Percentiles rank a stretch among this genome's conserved stretches.
Conservation (phyloP, 2,329 filamentous ascomycete genomes). For the Leptographium procerum region DNA sequence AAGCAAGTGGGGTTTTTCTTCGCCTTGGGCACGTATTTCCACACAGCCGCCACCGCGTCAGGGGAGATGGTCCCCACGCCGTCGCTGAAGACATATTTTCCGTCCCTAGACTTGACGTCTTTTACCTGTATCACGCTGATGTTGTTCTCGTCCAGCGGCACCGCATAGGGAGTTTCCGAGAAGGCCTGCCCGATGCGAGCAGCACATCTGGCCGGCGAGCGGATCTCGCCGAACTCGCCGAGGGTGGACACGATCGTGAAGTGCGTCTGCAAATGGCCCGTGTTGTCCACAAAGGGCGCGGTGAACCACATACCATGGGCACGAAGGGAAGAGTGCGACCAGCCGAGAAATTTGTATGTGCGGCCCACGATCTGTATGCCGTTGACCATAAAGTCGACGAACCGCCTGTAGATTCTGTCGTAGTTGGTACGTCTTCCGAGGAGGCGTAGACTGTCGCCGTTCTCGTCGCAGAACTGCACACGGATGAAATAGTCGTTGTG, state of each 20-base stretch:
- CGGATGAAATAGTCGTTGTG: slow-evolving; percentile 55
- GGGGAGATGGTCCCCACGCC: slow-evolving; percentile 65
- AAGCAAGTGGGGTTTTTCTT: slow-evolving; percentile 49
- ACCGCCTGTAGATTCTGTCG: slow-evolving; percentile 46
- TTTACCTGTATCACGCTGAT: slow-evolving; percentile 26
- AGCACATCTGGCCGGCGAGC: slow-evolving; percentile 42
- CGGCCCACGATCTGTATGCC: slow-evolving; percentile 55
- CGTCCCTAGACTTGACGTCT: slow-evolving; percentile 39
- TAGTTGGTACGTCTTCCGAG: slow-evolving; percentile 34
- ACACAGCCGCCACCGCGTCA: slow-evolving; percentile 48
- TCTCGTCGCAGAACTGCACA: slow-evolving; percentile 64
- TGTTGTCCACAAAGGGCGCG: slow-evolving; percentile 30
- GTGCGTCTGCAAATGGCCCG: slow-evolving; percentile 22
- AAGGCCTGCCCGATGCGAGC: slow-evolving; percentile 57
- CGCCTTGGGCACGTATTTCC: slow-evolving; percentile 36
- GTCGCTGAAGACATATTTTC: slow-evolving; percentile 59
- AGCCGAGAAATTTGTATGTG: slow-evolving; percentile 57
- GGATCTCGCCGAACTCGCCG: slow-evolving; percentile 39
- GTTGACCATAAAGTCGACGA: slow-evolving; percentile 43
- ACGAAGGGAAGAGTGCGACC: slow-evolving; percentile 67
- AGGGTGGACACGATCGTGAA: slow-evolving; percentile 33
- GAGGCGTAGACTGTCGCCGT: slow-evolving; percentile 51
- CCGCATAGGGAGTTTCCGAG: slow-evolving; percentile 58
- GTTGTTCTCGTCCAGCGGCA: slow-evolving; percentile 32
- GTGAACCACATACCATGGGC: slow-evolving; percentile 59